A percentile compares a stretch with the other conserved stretches of the same genome.
Conservation (phyloP, 2,329 filamentous ascomycete species). For the Diaporthe eres region DNA sequence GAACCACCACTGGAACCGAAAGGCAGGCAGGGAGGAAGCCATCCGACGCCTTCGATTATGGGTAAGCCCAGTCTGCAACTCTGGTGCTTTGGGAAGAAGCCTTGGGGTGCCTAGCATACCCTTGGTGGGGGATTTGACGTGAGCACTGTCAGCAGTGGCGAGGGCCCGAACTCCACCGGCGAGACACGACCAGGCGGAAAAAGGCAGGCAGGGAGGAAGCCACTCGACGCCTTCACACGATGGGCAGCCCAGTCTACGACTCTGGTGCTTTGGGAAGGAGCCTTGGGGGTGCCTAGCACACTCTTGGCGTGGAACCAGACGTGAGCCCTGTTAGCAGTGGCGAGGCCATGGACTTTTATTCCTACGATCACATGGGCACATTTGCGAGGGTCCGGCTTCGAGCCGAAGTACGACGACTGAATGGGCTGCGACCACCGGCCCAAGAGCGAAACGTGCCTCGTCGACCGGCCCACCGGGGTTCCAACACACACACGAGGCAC, state of each 20-base stretch:
- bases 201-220: conserved; percentile 30
- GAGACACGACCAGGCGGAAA: not conserved
- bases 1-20: too few species aligned
- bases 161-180: not conserved
- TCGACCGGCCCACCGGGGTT: not conserved
- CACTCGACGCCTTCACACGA: not conserved
- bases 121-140: not conserved
- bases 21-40: not conserved
- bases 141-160: conserved; percentile 22
- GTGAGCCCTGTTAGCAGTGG: conserved; percentile 14
- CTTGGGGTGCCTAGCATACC: not conserved
- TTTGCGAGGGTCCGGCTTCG: conserved; percentile 5
- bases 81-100: conserved; percentile 12
- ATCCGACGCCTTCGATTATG: not conserved
- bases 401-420: conserved; percentile 18
- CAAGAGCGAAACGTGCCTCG: conserved; percentile 13
- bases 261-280: conserved; percentile 20
- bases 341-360: not conserved
- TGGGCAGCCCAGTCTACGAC: not conserved
- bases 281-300: not conserved
- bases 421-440: conserved; percentile 3
- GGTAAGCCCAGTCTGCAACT: not conserved
- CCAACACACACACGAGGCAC: not conserved
- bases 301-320: not conserved
- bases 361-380: too few species aligned